A percentile compares a stretch with the other conserved stretches of the same genome.
Evolutionary conservation across 371 early-diverging fungal species (phyloP).

Genomic region (Dichotomocladium elegans): DNA sequence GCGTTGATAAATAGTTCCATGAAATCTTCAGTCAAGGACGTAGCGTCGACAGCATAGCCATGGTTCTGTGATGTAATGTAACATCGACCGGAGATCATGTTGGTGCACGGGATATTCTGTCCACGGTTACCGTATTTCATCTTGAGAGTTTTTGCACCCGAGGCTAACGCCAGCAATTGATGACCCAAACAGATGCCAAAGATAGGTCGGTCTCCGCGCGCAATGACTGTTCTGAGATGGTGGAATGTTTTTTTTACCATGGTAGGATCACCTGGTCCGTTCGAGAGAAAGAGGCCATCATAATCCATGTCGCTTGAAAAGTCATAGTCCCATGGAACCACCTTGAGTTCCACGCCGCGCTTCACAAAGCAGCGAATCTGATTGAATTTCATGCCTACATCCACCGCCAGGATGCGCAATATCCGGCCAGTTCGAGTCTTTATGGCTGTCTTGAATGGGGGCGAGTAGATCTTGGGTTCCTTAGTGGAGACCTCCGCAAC

Average conservation of each 20-base stretch:
- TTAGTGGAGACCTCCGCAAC: constrained; percentile 91
- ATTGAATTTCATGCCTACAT: constrained; percentile 97
- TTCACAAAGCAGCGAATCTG: constrained; percentile 94
- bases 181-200: constrained; percentile 98
- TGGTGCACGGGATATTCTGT: constrained; percentile 97
- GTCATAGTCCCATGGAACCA: constrained; percentile 96
- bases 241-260: constrained; percentile 72
- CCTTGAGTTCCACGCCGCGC: constrained; percentile 89
- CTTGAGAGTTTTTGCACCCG: constrained; percentile 90
- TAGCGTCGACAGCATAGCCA: constrained; percentile 92
- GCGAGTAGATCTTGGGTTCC: constrained; percentile 68
- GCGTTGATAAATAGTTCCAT: constrained; percentile 94
- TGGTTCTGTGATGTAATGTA: constrained; percentile 97
- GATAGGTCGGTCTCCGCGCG: constrained; percentile 75
- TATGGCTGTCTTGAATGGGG: constrained; percentile 57
- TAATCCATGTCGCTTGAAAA: constrained; percentile 70
- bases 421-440: constrained; percentile 71
- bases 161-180: constrained; percentile 89
- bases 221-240: constrained; percentile 61
- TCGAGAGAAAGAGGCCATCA: constrained; percentile 93
- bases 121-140: constrained; percentile 98
- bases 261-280: constrained; percentile 97
- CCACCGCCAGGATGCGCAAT: constrained; percentile 85
- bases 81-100: constrained; percentile 91
- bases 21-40: constrained; percentile 72